Conservation (phyloP, 108 stramenopile species). For the Schizochytrium sp. region DNA sequence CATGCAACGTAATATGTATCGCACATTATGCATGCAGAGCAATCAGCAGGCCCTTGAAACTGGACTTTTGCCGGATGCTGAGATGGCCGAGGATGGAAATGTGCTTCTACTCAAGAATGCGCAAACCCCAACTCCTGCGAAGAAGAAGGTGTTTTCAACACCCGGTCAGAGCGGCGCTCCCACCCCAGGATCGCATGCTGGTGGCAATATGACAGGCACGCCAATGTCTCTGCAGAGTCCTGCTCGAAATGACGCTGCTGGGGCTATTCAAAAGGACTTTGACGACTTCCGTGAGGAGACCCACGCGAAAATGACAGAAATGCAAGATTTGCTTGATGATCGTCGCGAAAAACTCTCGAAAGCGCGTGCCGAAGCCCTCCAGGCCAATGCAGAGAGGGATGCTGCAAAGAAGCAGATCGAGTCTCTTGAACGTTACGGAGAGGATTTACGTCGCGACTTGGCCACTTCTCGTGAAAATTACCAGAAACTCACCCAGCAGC, state of each 20-base stretch:
- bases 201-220: background rate
- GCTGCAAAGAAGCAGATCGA: conserved; percentile 1
- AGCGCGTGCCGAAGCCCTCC: background rate
- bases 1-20: conserved; percentile 53
- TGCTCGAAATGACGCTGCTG: background rate
- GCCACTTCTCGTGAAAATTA: background rate
- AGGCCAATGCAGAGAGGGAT: background rate
- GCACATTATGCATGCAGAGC: conserved; percentile 36
- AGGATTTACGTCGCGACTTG: background rate
- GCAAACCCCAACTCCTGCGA: background rate
- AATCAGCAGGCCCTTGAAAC: conserved; percentile 15
- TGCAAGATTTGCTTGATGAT: conserved; percentile 6
- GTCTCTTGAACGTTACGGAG: conserved; percentile 5
- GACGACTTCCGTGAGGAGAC: background rate
- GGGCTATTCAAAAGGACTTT: background rate
- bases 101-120: conserved; percentile 30
- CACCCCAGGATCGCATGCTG: background rate
- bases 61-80: background rate
- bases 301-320: background rate
- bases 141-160: background rate
- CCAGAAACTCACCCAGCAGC: background rate
- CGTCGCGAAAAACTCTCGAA: background rate
- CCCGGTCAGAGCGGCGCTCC: background rate
- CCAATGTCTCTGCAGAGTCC: conserved; percentile 43
- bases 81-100: background rate